A percentile compares a stretch with the other conserved stretches of the same genome.
Evolutionary conservation across 306 rosid species (phyloP).

Genomic region (Acacia melanoxylon): DNA sequence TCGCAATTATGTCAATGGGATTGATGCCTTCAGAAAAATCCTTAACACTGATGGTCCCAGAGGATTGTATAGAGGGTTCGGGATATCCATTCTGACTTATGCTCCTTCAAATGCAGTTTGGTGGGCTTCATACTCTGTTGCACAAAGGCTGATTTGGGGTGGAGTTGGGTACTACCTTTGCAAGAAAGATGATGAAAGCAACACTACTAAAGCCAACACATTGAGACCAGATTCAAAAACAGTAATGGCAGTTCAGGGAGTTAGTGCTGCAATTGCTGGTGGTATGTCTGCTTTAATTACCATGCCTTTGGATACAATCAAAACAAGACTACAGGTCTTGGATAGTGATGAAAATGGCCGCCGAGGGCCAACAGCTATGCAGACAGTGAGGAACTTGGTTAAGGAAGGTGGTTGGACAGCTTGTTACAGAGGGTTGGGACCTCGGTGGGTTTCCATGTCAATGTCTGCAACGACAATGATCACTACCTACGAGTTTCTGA

Average conservation of each 20-base stretch:
- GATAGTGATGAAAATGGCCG: slow-evolving; percentile 85
- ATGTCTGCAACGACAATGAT: slow-evolving; percentile 94
- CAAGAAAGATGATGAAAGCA: slow-evolving; percentile 48
- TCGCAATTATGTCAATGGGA: slow-evolving; percentile 57
- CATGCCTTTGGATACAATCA: slow-evolving; percentile 87
- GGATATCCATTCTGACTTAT: slow-evolving; percentile 79
- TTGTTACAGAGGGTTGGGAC: slow-evolving; percentile 89
- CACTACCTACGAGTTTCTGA: slow-evolving; percentile 89
- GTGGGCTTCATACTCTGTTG: slow-evolving; percentile 90
- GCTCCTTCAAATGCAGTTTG: slow-evolving; percentile 90
- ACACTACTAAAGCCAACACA: slow-evolving; percentile 30
- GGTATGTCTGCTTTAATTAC: slow-evolving; percentile 84
- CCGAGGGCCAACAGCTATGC: slow-evolving; percentile 64
- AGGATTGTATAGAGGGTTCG: slow-evolving; percentile 77
- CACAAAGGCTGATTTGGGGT: slow-evolving; percentile 76
- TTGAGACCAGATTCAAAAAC: slow-evolving; percentile 67
- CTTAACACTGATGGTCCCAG: slow-evolving; percentile 62
- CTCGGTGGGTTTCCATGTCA: slow-evolving; percentile 88
- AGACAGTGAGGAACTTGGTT: slow-evolving; percentile 73
- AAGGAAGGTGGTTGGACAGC: slow-evolving; percentile 92
- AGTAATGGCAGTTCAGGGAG: slow-evolving; percentile 84
- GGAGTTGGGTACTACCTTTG: slow-evolving; percentile 59
- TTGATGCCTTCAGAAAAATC: slow-evolving; percentile 81
- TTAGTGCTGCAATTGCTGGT: slow-evolving; percentile 91
- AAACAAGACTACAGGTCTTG: slow-evolving; percentile 83